Evolutionary conservation across 305 asterid species (phyloP).

Genomic region (Fraxinus ornus): DNA sequence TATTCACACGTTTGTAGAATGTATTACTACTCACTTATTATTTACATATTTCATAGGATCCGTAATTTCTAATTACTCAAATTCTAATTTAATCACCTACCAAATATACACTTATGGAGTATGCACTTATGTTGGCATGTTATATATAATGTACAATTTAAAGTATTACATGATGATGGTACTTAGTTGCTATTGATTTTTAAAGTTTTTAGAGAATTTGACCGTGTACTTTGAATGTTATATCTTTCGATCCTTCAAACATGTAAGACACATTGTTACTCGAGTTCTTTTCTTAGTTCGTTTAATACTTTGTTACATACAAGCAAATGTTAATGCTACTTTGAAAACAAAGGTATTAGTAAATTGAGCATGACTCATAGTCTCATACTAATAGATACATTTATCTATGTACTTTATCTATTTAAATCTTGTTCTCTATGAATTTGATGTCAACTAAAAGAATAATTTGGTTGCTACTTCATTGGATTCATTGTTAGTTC

Average conservation of each 20-base stretch:
- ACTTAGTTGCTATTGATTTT: not conserved
- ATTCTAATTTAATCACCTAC: not conserved
- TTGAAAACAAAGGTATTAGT: not conserved
- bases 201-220: not conserved
- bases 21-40: too few species aligned
- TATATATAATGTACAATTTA: too few species aligned
- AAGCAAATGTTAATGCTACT: not conserved
- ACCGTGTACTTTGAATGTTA: not conserved
- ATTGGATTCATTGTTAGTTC: not conserved
- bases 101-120: not conserved
- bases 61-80: too few species aligned
- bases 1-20: too few species aligned
- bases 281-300: not conserved
- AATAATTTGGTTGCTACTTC: not conserved
- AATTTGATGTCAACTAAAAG: not conserved
- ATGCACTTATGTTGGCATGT: too few species aligned
- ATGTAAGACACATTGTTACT: not conserved
- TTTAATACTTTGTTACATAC: not conserved
- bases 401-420: not conserved
- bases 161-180: not conserved
- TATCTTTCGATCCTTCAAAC: not conserved
- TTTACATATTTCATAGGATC: too few species aligned
- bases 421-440: not conserved
- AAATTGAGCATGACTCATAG: not conserved
- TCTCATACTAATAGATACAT: not conserved